Percentiles rank a stretch among this genome's conserved stretches.
These are phyloP conservation scores for Knoxia roxburghii DNA, from an alignment of 257 asterid genomes.

Conservation along the genomic window DNA sequence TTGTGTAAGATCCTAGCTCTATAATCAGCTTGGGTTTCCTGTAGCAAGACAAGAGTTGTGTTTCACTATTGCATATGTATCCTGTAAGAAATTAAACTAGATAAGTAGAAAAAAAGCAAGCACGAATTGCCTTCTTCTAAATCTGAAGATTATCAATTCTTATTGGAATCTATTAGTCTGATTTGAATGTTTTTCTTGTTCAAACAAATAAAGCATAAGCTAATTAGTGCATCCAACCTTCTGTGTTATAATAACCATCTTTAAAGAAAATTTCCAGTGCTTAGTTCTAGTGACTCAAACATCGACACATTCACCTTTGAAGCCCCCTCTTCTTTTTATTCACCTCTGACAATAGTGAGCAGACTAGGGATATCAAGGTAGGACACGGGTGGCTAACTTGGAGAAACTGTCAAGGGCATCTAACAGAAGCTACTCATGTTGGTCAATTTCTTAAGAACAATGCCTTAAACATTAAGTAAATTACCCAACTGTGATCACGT, in stretches of 20 bases:
- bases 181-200: not conserved
- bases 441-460: constrained; percentile 7
- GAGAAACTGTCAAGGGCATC: too few relatives aligned
- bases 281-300: not conserved
- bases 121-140: not conserved
- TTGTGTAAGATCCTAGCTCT: not conserved
- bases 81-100: not conserved
- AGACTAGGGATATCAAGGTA: not conserved
- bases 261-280: not conserved
- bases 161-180: not conserved
- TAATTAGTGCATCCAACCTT: not conserved
- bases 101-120: not conserved
- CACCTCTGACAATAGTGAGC: not conserved
- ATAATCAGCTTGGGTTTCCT: not conserved
- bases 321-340: not conserved
- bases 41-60: not conserved
- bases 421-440: too few relatives aligned
- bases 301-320: not conserved
- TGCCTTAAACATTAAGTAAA: constrained; percentile 15
- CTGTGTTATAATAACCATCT: not conserved
- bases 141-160: not conserved
- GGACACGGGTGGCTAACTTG: not conserved
- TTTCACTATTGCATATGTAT: not conserved
- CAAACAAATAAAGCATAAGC: not conserved
- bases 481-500: constrained; percentile 30